These are phyloP conservation scores for Cystobasidiaceae sp. DNA, from an alignment of 1,284 basidiomycete species.

Conservation along the genomic window DNA sequence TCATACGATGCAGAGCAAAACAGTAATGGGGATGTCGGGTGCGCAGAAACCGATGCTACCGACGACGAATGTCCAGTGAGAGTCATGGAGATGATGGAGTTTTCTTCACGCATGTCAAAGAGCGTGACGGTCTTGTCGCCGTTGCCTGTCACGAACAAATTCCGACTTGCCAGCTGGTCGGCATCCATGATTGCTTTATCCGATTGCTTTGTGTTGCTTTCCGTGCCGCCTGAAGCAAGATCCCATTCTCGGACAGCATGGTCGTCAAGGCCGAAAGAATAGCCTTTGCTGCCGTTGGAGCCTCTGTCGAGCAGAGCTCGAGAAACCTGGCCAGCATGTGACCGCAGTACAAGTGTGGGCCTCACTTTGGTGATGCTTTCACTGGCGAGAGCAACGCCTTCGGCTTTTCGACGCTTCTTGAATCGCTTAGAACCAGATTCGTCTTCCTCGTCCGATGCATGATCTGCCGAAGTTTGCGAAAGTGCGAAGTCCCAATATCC, in stretches of 20 bases:
- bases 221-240: slow-evolving; percentile 46
- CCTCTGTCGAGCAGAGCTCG: slow-evolving; percentile 54
- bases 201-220: slow-evolving; percentile 48
- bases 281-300: slow-evolving; percentile 32
- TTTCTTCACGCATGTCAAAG: slow-evolving; percentile 52
- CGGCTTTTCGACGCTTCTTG: slow-evolving; percentile 29
- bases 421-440: slow-evolving; percentile 38
- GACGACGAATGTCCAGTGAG: slow-evolving; percentile 65
- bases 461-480: slow-evolving; percentile 58
- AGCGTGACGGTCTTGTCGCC: slow-evolving; percentile 52
- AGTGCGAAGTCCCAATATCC: slow-evolving; percentile 58
- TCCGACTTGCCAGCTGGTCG: slow-evolving; percentile 47
- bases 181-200: slow-evolving; percentile 51
- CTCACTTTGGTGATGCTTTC: slow-evolving; percentile 36
- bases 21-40: slow-evolving; percentile 60
- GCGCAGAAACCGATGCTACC: slow-evolving; percentile 63
- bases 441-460: slow-evolving; percentile 55
- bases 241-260: slow-evolving; percentile 53
- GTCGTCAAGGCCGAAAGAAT: slow-evolving; percentile 49
- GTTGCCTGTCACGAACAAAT: slow-evolving; percentile 51
- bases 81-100: slow-evolving; percentile 51
- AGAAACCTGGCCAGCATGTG: slow-evolving; percentile 67
- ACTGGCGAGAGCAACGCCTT: slow-evolving; percentile 24
- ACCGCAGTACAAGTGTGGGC: slow-evolving; percentile 62
- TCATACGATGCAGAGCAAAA: slow-evolving; percentile 77